phyloP scores from a whole-genome alignment of 352 stramenopile genomes.

The Pythium brachiatum region DNA sequence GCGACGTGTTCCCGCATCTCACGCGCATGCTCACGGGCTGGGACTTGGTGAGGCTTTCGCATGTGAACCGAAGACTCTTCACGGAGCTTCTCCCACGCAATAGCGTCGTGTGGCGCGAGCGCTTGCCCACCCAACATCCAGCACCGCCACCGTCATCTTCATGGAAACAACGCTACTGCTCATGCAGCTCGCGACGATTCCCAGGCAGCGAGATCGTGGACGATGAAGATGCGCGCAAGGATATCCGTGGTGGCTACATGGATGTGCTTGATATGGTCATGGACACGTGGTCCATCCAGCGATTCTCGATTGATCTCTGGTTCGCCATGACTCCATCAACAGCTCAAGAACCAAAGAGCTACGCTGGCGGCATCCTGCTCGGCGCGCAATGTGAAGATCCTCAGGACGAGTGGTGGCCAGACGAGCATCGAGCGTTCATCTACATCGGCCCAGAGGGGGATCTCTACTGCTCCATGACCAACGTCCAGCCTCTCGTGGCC shows the following conservation, averaged over 20 bases:
- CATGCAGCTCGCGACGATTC: neutral
- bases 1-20: neutral
- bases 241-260: neutral
- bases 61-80: neutral
- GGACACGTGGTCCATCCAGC: neutral
- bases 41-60: neutral
- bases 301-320: conserved; percentile 11
- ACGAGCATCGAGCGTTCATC: neutral
- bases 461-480: conserved; percentile 9
- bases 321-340: conserved; percentile 8
- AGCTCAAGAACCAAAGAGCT: neutral
- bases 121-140: neutral
- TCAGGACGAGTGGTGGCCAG: conserved; percentile 11
- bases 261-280: neutral
- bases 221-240: neutral
- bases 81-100: neutral
- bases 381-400: conserved; percentile 13
- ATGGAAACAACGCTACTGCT: neutral
- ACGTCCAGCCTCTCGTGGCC: neutral
- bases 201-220: neutral
- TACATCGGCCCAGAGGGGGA: neutral
- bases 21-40: neutral
- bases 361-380: conserved; percentile 4
- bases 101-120: neutral
- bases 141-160: neutral